phyloP scores from a whole-genome alignment of 768 basidiomycete genomes.

The Bullera alba region DNA sequence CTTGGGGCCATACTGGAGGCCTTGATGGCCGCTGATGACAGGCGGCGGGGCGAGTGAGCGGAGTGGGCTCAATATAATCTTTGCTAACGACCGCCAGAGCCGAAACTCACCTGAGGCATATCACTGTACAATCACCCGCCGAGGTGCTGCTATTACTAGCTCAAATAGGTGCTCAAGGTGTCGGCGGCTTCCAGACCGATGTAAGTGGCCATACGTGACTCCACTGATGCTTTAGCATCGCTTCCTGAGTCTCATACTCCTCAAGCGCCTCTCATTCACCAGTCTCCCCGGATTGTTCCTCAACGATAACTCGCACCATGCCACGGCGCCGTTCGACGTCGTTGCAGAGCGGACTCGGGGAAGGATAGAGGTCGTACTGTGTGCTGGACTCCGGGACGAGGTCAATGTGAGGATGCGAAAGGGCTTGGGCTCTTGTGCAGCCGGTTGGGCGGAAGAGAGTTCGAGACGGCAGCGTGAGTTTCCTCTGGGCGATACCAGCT shows the following conservation, averaged over 20 bases:
- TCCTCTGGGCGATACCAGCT: background rate
- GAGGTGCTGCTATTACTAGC: slow-evolving; percentile 31
- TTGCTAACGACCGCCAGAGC: slow-evolving; percentile 11
- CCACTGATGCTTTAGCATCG: slow-evolving; percentile 19
- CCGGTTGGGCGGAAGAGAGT: slow-evolving; percentile 30
- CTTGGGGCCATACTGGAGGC: slow-evolving; percentile 28
- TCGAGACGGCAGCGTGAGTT: slow-evolving; percentile 25
- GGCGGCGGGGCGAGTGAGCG: slow-evolving; percentile 22
- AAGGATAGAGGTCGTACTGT: slow-evolving; percentile 34
- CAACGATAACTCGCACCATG: slow-evolving; percentile 16
- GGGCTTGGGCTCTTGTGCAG: slow-evolving; percentile 29
- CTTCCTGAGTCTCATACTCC: slow-evolving; percentile 27
- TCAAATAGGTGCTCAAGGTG: slow-evolving; percentile 37
- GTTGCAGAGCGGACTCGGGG: slow-evolving; percentile 22
- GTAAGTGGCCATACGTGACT: slow-evolving; percentile 10
- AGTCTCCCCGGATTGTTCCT: slow-evolving; percentile 26
- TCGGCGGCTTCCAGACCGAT: slow-evolving; percentile 36
- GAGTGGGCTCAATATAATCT: background rate
- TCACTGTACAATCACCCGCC: slow-evolving; percentile 17
- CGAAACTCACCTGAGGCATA: slow-evolving; percentile 22
- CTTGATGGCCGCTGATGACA: slow-evolving; percentile 24
- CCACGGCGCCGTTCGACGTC: slow-evolving; percentile 33
- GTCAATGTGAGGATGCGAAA: slow-evolving; percentile 35
- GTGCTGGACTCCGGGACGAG: slow-evolving; percentile 36
- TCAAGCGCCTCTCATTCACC: slow-evolving; percentile 28